Evolutionary conservation across 2,329 filamentous ascomycete genomes (phyloP).

Genomic region (Penicillium sp.): DNA sequence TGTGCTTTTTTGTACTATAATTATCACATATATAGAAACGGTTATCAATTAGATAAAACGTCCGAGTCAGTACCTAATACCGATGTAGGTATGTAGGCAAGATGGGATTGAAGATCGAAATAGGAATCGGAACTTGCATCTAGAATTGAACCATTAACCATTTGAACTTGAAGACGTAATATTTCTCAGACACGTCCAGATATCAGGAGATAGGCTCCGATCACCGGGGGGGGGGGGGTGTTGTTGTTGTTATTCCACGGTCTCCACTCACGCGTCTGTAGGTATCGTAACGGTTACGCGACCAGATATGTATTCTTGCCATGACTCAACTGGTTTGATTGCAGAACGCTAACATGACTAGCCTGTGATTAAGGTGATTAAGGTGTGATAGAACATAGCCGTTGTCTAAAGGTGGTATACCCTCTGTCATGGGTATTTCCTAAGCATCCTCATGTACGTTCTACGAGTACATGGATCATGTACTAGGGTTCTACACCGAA

Average conservation of each 20-base stretch:
- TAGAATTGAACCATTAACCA: neutral
- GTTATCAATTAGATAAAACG: too few relatives aligned
- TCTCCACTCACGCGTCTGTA: conserved; percentile 2
- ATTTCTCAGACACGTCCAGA: neutral
- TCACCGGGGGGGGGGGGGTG: neutral
- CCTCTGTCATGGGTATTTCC: too few relatives aligned
- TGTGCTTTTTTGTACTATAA: conserved; percentile 8
- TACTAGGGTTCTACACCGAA: neutral
- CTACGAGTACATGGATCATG: neutral
- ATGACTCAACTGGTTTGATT: neutral
- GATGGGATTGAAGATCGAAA: neutral
- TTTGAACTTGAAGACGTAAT: neutral
- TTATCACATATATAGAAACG: neutral
- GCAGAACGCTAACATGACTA: neutral
- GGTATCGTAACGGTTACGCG: conserved; percentile 1
- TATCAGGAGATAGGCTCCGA: neutral
- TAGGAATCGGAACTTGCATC: neutral
- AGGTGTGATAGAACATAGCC: neutral
- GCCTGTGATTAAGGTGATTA: neutral
- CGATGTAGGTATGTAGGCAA: too few relatives aligned
- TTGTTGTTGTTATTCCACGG: neutral
- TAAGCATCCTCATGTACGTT: neutral
- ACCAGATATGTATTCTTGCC: neutral
- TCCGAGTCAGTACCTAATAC: neutral
- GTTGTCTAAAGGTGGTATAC: neutral